Conservation (phyloP, 306 rosid species). For the Phaseolus lunatus region DNA sequence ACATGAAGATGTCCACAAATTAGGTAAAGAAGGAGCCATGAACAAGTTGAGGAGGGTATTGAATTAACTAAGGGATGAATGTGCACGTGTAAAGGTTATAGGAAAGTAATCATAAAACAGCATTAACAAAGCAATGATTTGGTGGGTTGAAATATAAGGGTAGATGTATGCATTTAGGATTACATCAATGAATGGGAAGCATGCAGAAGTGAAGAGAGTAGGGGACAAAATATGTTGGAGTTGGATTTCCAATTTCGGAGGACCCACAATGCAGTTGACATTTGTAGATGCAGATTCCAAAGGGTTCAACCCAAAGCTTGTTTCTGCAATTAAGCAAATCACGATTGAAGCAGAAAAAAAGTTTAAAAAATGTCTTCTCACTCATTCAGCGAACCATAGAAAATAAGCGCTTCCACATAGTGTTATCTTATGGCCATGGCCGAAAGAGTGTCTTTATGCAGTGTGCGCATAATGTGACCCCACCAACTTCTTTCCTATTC, state of each 20-base stretch:
- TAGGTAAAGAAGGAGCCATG: slow-evolving; percentile 36
- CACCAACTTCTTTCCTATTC: slow-evolving; percentile 30
- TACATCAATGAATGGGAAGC: slow-evolving; percentile 28
- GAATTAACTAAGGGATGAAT: slow-evolving; percentile 17
- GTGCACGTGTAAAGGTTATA: slow-evolving; percentile 52
- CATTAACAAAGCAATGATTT: slow-evolving; percentile 46
- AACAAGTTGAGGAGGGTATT: not conserved
- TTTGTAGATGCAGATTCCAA: slow-evolving; percentile 37
- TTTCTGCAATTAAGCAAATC: not conserved
- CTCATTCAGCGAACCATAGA: slow-evolving; percentile 40
- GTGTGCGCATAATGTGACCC: slow-evolving; percentile 13
- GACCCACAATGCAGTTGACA: slow-evolving; percentile 58
- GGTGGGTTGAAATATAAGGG: slow-evolving; percentile 40
- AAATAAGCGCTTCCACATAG: slow-evolving; percentile 37
- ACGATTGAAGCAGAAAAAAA: slow-evolving; percentile 58
- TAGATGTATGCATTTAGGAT: slow-evolving; percentile 17
- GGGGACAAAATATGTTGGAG: slow-evolving; percentile 32
- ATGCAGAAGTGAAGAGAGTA: not conserved
- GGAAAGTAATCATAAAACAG: slow-evolving; percentile 17
- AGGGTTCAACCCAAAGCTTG: slow-evolving; percentile 37
- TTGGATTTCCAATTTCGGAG: slow-evolving; percentile 26
- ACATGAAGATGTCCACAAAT: not conserved
- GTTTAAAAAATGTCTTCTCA: slow-evolving; percentile 39
- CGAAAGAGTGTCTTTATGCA: slow-evolving; percentile 40
- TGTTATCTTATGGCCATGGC: slow-evolving; percentile 36